Evolutionary conservation across 768 basidiomycete genomes (phyloP).

Genomic region (Leucosporidium scottii): DNA sequence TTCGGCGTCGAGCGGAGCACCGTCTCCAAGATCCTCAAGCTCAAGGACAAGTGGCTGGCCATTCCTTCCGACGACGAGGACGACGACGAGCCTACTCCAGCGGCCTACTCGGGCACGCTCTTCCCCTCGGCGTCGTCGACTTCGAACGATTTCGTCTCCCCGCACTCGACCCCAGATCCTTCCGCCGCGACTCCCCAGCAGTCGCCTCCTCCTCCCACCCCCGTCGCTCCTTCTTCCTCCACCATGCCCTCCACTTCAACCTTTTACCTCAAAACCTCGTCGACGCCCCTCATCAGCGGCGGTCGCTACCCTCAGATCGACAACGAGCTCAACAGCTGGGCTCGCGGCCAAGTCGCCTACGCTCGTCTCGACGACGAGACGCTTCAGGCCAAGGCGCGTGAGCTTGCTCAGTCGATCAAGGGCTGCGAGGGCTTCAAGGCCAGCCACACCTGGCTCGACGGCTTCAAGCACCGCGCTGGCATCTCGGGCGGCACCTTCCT

Average conservation of each 20-base stretch:
- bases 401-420: conserved; percentile 52
- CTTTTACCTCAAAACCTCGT: not conserved
- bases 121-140: conserved; percentile 4
- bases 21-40: conserved; percentile 79
- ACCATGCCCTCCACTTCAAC: no score
- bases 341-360: conserved; percentile 9
- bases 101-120: not conserved
- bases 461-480: conserved; percentile 75
- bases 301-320: conserved; percentile 64
- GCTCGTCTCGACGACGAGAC: conserved; percentile 58
- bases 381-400: conserved; percentile 60
- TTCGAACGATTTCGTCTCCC: conserved; percentile 54
- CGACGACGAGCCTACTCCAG: not conserved
- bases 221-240: conserved; percentile 14
- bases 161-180: conserved; percentile 54
- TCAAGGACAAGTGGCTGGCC: conserved; percentile 68
- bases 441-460: conserved; percentile 86
- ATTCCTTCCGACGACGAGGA: conserved; percentile 50
- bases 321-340: conserved; percentile 32
- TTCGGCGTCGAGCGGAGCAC: conserved; percentile 84
- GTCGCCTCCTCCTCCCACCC: not conserved
- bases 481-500: conserved; percentile 43
- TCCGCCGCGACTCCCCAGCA: conserved; percentile 1
- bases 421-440: conserved; percentile 71
- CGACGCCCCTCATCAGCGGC: conserved; percentile 37